phyloP scores from a whole-genome alignment of 2,329 filamentous ascomycete genomes.

The Tolypocladium ophioglossoides region DNA sequence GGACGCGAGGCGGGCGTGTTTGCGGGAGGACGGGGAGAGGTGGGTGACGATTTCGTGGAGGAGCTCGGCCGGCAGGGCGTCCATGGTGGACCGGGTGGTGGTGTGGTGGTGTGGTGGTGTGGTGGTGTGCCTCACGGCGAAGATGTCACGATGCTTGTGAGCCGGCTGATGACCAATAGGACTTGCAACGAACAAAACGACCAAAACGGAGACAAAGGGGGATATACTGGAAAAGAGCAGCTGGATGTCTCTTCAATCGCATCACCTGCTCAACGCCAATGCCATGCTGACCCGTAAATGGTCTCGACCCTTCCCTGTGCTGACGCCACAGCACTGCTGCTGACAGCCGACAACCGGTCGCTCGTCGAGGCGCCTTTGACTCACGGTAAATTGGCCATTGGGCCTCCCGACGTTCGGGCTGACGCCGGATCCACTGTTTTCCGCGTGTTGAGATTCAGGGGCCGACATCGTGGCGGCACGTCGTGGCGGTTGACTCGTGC shows the following conservation, averaged over 20 bases:
- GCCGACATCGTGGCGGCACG: too few species aligned
- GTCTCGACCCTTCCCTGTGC: not conserved
- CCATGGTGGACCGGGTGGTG: conserved; percentile 11
- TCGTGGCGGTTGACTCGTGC: not conserved
- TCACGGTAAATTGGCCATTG: not conserved
- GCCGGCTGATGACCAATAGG: too few species aligned
- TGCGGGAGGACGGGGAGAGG: conserved; percentile 11
- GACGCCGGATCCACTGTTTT: not conserved
- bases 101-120: not conserved
- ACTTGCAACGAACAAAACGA: too few species aligned
- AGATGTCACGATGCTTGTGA: not conserved
- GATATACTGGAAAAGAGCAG: not conserved
- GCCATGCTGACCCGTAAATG: not conserved
- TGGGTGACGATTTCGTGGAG: conserved; percentile 16
- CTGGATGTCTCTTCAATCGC: not conserved
- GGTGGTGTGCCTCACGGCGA: not conserved
- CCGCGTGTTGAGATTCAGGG: not conserved
- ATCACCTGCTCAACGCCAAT: not conserved
- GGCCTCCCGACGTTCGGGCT: not conserved
- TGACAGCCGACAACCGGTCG: not conserved
- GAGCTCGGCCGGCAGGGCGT: conserved; percentile 19
- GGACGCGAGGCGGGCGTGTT: conserved; percentile 19
- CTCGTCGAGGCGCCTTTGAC: not conserved
- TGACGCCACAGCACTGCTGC: not conserved
- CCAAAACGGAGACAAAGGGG: not conserved